Conservation (phyloP, 257 asterid genomes). For the Misopates orontium region DNA sequence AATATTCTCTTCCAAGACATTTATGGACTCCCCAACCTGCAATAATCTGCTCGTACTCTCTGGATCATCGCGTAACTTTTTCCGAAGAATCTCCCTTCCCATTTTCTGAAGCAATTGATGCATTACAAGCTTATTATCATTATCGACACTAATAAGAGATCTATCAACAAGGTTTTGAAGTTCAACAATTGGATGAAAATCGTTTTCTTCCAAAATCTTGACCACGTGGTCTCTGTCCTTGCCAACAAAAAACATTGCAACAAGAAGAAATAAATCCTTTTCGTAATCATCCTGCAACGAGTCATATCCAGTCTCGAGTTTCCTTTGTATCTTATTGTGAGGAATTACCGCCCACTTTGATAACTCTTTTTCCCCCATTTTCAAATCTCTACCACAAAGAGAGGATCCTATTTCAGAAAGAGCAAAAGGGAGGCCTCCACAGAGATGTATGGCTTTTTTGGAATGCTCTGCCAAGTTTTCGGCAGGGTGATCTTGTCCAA, state of each 20-base stretch:
- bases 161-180: neutral
- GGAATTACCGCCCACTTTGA: neutral
- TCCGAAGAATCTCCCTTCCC: neutral
- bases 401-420: neutral
- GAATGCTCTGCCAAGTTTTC: neutral
- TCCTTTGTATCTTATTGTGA: neutral
- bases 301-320: neutral
- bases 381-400: conserved; percentile 4
- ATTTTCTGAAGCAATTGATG: neutral
- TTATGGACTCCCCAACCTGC: neutral
- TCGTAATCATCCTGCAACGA: conserved; percentile 2
- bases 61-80: neutral
- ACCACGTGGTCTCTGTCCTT: conserved; percentile 5
- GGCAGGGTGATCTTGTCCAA: neutral
- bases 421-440: conserved; percentile 13
- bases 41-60: neutral
- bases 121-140: neutral
- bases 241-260: conserved; percentile 11
- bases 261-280: conserved; percentile 14
- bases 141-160: neutral
- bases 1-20: neutral
- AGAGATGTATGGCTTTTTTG: neutral
- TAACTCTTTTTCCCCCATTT: neutral
- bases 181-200: neutral
- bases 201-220: neutral